Percentiles rank a stretch among this genome's conserved stretches.
phyloP scores from a whole-genome alignment of 129 eudicot genomes.

The Flaveria brownii region DNA sequence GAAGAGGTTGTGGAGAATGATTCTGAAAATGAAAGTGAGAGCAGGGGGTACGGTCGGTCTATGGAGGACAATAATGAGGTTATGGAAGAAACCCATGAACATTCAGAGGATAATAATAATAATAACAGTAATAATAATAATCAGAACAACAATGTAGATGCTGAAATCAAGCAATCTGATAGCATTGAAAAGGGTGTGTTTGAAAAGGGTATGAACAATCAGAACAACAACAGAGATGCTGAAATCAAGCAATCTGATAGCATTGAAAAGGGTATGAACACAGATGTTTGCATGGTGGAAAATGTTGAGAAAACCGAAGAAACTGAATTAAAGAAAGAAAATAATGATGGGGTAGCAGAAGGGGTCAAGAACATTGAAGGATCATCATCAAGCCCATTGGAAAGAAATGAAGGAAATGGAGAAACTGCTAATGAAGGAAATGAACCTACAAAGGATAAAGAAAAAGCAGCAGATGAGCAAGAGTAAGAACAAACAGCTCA shows the following conservation, averaged over 20 bases:
- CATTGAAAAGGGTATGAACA: conserved; percentile 19
- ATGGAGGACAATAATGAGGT: conserved; percentile 33
- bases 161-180: conserved; percentile 29
- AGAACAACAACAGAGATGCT: conserved; percentile 9
- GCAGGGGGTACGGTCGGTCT: conserved; percentile 36
- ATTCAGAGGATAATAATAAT: conserved; percentile 32
- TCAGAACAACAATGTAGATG: conserved; percentile 9
- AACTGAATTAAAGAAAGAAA: conserved; percentile 1
- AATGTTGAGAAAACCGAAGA: background rate
- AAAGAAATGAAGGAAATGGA: conserved; percentile 2
- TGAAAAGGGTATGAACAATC: background rate
- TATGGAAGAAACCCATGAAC: conserved; percentile 24
- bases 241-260: conserved; percentile 30
- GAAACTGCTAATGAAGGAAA: conserved; percentile 1
- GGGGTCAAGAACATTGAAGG: conserved; percentile 7
- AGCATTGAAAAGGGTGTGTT: conserved; percentile 17
- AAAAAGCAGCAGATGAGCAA: conserved; percentile 22
- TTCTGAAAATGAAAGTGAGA: conserved; percentile 62
- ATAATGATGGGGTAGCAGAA: conserved; percentile 21
- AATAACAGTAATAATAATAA: background rate
- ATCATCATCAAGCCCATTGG: background rate
- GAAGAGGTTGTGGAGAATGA: conserved; percentile 77
- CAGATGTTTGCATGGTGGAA: conserved; percentile 28
- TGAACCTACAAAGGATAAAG: conserved; percentile 24
- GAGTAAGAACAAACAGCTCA: background rate